Percentiles rank a stretch among this genome's conserved stretches.
phyloP scores from a whole-genome alignment of 495 filamentous ascomycete species.

The Cercophora sp. region DNA sequence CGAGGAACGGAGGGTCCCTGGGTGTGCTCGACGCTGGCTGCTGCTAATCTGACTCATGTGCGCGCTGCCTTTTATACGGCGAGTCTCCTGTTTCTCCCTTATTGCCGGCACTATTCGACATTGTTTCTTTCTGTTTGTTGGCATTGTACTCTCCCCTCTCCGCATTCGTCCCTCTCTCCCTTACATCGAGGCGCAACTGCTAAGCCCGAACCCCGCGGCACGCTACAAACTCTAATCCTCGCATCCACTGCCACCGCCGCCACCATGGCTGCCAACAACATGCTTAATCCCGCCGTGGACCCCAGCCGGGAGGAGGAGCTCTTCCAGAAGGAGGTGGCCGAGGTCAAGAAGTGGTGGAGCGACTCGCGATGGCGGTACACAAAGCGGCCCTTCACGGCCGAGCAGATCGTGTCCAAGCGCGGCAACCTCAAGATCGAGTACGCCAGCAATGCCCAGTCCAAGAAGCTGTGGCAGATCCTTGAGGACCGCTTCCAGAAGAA shows the following conservation, averaged over 20 bases:
- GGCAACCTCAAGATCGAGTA: conserved; percentile 90
- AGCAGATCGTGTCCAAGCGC: conserved; percentile 94
- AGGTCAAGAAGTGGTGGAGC: conserved; percentile 91
- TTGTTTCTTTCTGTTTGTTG: conserved; percentile 9
- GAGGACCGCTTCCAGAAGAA: conserved; percentile 82
- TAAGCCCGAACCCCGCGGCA: too few relatives aligned
- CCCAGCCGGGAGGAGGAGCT: conserved; percentile 73
- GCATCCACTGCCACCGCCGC: conserved; percentile 7
- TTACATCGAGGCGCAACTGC: too few relatives aligned
- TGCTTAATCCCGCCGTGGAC: conserved; percentile 48
- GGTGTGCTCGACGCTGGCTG: too few relatives aligned
- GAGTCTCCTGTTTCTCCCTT: background rate
- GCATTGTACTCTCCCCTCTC: conserved; percentile 15
- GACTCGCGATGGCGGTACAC: conserved; percentile 90
- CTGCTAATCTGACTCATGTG: too few relatives aligned
- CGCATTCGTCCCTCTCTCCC: conserved; percentile 7
- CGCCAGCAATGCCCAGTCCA: conserved; percentile 77
- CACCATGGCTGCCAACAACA: conserved; percentile 54
- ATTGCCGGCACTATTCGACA: too few relatives aligned
- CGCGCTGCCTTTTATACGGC: too few relatives aligned
- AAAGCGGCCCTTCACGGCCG: conserved; percentile 87
- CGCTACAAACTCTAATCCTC: background rate
- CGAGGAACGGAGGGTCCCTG: conserved; percentile 7
- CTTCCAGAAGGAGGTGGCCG: conserved; percentile 75
- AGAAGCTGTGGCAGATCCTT: conserved; percentile 92